Percentiles rank a stretch among this genome's conserved stretches.
These are phyloP conservation scores for Penicillium herquei DNA, from an alignment of 495 filamentous ascomycete genomes.

Conservation along the genomic window DNA sequence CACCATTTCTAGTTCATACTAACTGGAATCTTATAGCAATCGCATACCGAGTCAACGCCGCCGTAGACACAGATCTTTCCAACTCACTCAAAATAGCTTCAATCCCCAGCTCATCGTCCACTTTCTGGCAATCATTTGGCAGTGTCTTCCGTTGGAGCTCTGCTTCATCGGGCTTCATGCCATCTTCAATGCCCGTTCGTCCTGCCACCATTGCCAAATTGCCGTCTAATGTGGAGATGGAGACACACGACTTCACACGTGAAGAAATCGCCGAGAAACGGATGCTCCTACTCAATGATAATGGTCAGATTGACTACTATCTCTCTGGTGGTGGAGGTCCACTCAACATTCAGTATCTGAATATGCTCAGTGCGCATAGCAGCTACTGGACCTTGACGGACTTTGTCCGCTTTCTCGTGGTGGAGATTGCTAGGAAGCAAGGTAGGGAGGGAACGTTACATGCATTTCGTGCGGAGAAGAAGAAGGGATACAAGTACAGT, in stretches of 20 bases:
- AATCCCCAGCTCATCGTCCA: conserved; percentile 69
- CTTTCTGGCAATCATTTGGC: conserved; percentile 65
- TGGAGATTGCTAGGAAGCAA: conserved; percentile 76
- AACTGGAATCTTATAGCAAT: conserved; percentile 57
- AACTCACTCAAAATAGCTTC: conserved; percentile 70
- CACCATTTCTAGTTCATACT: conserved; percentile 30
- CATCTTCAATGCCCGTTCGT: conserved; percentile 26
- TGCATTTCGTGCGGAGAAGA: conserved; percentile 76
- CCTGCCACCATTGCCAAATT: conserved; percentile 57
- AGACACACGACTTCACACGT: conserved; percentile 89
- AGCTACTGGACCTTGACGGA: conserved; percentile 88
- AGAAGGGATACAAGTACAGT: conserved; percentile 44
- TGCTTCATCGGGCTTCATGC: conserved; percentile 20
- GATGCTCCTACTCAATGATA: conserved; percentile 86
- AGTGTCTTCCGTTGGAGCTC: conserved; percentile 58
- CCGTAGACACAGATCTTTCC: conserved; percentile 78
- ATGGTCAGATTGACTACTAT: conserved; percentile 90
- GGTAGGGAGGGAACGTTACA: conserved; percentile 66
- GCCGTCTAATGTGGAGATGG: conserved; percentile 88
- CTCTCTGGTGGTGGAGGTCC: conserved; percentile 76
- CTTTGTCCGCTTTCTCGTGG: conserved; percentile 80
- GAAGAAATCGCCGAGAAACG: conserved; percentile 93
- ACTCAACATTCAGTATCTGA: conserved; percentile 91
- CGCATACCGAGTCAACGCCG: conserved; percentile 86
- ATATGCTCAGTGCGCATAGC: conserved; percentile 96